A percentile compares a stretch with the other conserved stretches of the same genome.
These are phyloP conservation scores for Trapa bicornis DNA, from an alignment of 345 rosid species.

Conservation along the genomic window DNA sequence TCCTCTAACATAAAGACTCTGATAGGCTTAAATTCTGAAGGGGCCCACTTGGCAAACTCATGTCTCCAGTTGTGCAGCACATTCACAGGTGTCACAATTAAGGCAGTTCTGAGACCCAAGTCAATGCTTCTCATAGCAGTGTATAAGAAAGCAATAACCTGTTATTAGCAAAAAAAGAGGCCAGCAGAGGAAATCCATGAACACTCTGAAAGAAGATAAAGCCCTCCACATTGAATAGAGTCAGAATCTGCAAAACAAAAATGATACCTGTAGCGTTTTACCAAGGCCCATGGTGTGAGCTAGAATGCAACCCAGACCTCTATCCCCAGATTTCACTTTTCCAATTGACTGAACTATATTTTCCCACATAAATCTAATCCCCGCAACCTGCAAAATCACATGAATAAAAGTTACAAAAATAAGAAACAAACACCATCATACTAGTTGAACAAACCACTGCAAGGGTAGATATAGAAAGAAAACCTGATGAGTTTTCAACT, in stretches of 20 bases:
- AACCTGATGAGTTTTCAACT: constrained; percentile 96
- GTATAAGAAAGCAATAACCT: constrained; percentile 98
- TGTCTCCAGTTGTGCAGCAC: constrained; percentile 97
- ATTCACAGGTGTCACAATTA: constrained; percentile 93
- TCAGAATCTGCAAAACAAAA: neutral
- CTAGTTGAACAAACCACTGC: neutral
- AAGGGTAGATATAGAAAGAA: constrained; percentile 8
- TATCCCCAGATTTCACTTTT: constrained; percentile 82
- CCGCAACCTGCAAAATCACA: constrained; percentile 53
- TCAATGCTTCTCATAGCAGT: constrained; percentile 88
- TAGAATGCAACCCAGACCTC: constrained; percentile 95
- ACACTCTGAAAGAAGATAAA: neutral
- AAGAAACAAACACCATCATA: neutral
- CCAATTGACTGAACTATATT: constrained; percentile 80
- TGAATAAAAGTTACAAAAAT: neutral
- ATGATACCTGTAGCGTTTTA: constrained; percentile 89
- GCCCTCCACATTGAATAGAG: neutral
- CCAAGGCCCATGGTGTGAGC: constrained; percentile 99
- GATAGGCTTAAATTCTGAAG: constrained; percentile 77
- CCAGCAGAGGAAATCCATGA: neutral
- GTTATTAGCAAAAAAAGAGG: constrained; percentile 9
- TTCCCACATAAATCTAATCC: constrained; percentile 98
- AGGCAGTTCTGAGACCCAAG: constrained; percentile 80
- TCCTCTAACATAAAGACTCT: constrained; percentile 94
- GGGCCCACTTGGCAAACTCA: constrained; percentile 92